Evolutionary conservation across 2,329 filamentous ascomycete species (phyloP), one percentile per base, ranked within the genome.

Genomic region (Calonectria multiphialidica): DNA sequence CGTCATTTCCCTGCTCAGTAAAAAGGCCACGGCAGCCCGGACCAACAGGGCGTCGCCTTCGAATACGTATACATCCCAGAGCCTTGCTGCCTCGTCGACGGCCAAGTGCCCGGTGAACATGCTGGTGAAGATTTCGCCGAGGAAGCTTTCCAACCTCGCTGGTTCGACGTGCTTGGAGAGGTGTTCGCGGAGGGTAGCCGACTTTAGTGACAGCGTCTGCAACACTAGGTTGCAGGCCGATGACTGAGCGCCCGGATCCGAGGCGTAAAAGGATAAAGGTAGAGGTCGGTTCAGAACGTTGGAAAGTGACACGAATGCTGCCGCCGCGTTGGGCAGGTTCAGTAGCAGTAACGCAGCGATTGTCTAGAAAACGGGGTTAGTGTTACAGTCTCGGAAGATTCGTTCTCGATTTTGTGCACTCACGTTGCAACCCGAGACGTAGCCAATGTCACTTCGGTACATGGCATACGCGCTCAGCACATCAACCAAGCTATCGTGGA

Each of bases 31-130:
- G 0, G 90, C 93, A 1, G 93, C 93, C 0, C 94, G 87, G 8
- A 96, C 89, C 0, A 96, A 85, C 1, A 94, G 87, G 1, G 90
- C 87, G 75, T 97, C 95, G 30, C 94, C 94, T 80, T 97, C 95
- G 75, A 97, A 95, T 3, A 94, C 91, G 76, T 94, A 95, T 0
- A 96, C 90, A 75, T 97, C 95, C 93, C 94, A 96, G 15, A 97
- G 83, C 2, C 95, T 86, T 1, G 91, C 90, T 5, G 91, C 93
- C 76, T 93, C 90, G 78, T 96, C 94, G 18, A 95, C 87, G 9
- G 89, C 88, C 5, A 95, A 84, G 45, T 89, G 86, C 18, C 84
- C 83, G 0, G 93, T 93, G 80, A 95, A 94, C 7, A 95, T 84
- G 18, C 87, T 87, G 7, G 88, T 89, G 78, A 95, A 93, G 64